These are phyloP conservation scores for Massarina eburnea DNA, from an alignment of 2,329 filamentous ascomycete genomes.

Conservation along the genomic window DNA sequence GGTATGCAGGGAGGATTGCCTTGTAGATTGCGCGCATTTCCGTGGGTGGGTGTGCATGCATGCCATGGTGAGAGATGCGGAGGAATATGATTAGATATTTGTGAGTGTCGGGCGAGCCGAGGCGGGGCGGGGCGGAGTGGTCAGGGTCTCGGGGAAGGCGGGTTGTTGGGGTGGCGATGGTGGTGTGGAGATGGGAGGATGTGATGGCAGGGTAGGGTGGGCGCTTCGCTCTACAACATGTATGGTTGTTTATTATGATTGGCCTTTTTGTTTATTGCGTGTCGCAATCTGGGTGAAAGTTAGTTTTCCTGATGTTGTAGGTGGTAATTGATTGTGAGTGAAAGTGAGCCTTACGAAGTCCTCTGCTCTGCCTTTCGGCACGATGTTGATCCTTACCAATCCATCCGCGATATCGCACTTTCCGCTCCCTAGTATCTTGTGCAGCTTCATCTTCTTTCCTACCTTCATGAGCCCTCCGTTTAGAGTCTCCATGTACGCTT, in stretches of 20 bases:
- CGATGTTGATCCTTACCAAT: slow-evolving; percentile 77
- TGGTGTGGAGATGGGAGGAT: too few relatives aligned
- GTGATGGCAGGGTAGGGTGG: too few relatives aligned
- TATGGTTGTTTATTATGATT: neutral
- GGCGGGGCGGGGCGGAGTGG: too few relatives aligned
- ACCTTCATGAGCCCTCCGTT: slow-evolving; percentile 83
- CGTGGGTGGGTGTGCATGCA: neutral
- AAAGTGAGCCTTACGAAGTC: slow-evolving; percentile 49
- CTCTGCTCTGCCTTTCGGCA: slow-evolving; percentile 70
- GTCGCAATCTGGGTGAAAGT: neutral
- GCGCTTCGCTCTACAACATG: too few relatives aligned
- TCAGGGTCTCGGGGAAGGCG: too few relatives aligned
- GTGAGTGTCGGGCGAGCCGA: neutral
- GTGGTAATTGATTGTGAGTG: neutral
- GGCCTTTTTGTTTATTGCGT: neutral
- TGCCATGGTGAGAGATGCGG: neutral
- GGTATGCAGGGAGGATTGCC: neutral
- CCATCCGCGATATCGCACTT: slow-evolving; percentile 88
- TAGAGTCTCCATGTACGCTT: slow-evolving; percentile 86
- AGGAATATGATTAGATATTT: neutral
- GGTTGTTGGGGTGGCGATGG: too few relatives aligned
- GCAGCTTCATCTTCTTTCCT: slow-evolving; percentile 77
- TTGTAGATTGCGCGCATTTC: neutral
- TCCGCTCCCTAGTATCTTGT: slow-evolving; percentile 73
- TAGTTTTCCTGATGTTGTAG: neutral